These are phyloP conservation scores for Rosa chinensis DNA, from an alignment of 306 rosid genomes.

Conservation along the genomic window DNA sequence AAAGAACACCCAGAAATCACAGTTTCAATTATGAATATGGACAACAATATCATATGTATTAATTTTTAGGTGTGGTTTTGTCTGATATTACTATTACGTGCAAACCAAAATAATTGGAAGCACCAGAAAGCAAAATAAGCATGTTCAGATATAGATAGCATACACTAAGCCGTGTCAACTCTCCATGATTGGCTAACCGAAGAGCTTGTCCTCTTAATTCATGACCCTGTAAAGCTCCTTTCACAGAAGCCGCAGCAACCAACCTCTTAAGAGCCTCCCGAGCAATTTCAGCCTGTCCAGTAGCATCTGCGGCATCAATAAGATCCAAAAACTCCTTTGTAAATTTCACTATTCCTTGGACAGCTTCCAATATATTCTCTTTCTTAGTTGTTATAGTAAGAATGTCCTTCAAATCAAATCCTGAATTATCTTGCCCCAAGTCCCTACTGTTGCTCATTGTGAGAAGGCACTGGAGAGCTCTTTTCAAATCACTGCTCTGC, in stretches of 20 bases:
- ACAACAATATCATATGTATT: background rate
- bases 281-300: conserved; percentile 96
- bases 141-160: conserved; percentile 26
- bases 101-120: background rate
- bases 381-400: conserved; percentile 79
- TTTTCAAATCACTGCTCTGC: conserved; percentile 93
- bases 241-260: conserved; percentile 92
- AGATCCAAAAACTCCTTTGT: conserved; percentile 96
- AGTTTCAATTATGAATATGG: background rate
- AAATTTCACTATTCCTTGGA: conserved; percentile 92
- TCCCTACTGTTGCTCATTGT: conserved; percentile 99
- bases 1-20: background rate
- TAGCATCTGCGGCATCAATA: conserved; percentile 98
- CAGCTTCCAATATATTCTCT: conserved; percentile 74
- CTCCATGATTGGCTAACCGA: conserved; percentile 97
- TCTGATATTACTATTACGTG: background rate
- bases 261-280: conserved; percentile 95
- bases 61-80: background rate
- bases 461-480: conserved; percentile 98
- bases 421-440: conserved; percentile 73
- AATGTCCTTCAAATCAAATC: conserved; percentile 91
- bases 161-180: conserved; percentile 91
- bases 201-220: conserved; percentile 84
- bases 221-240: conserved; percentile 94
- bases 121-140: conserved; percentile 10